Evolutionary conservation across 495 filamentous ascomycete species (phyloP).

Genomic region (Trichoderma orchidacearum): DNA sequence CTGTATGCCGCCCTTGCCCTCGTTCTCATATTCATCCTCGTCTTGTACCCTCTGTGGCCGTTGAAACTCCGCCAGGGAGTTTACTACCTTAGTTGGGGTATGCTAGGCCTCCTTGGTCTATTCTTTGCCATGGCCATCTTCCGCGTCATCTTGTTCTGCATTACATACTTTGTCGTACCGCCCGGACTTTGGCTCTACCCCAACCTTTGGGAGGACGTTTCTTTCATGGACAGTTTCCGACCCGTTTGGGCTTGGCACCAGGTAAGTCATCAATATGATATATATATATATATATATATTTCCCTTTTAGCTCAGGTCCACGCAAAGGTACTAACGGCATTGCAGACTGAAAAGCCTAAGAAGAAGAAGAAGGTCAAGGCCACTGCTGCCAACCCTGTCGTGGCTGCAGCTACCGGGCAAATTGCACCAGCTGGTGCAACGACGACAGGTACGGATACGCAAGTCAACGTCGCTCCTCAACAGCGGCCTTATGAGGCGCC

Average conservation of each 20-base stretch:
- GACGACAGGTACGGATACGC: constrained; percentile 41
- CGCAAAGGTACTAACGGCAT: constrained; percentile 13
- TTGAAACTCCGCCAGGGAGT: constrained; percentile 81
- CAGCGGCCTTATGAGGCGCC: constrained; percentile 39
- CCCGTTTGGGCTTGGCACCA: constrained; percentile 98
- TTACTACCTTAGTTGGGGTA: constrained; percentile 94
- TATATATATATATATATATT: too few relatives aligned
- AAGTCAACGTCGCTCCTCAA: constrained; percentile 28
- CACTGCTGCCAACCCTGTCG: constrained; percentile 1
- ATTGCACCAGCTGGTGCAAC: constrained; percentile 43
- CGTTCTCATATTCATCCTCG: constrained; percentile 66
- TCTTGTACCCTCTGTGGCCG: constrained; percentile 96
- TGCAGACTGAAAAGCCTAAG: constrained; percentile 22
- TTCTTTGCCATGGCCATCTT: constrained; percentile 99
- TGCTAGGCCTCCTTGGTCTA: constrained; percentile 78
- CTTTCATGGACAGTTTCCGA: constrained; percentile 94
- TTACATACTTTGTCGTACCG: constrained; percentile 72
- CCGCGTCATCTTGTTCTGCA: constrained; percentile 84
- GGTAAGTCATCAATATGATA: too few relatives aligned
- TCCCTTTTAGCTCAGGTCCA: too few relatives aligned
- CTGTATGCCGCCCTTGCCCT: constrained; percentile 77
- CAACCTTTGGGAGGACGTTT: constrained; percentile 97
- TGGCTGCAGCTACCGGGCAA: constrained; percentile 29
- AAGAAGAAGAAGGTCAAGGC: constrained; percentile 42
- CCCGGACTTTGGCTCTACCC: constrained; percentile 97